Evolutionary conservation across 2,329 filamentous ascomycete species (phyloP), one percentile per base, ranked within the genome.

Genomic region (Alternaria ethzedia): DNA sequence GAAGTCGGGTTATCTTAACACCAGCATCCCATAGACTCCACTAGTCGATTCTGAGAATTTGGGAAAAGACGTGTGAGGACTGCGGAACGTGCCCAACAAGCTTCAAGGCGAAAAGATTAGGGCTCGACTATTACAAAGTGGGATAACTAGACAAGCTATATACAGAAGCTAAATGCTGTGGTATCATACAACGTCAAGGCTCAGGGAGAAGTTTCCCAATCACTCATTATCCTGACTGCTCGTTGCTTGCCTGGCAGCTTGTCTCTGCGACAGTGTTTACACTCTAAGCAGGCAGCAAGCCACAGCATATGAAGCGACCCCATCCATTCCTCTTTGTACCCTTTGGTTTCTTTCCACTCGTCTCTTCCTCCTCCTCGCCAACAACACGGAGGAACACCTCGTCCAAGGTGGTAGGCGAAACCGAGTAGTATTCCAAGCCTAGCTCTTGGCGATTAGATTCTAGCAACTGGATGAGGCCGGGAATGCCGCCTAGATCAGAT

Each of bases 321-420:
- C 56, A 46, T 11, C n/a, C n/a, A 11, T 17, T 23, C 32, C 61
- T 32, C 28, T 61, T 51, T 43, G 50, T 62, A 25, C 45, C 11
- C 25, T 20, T 32, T 61, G 21, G 47, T 51, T 66, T 64, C 59
- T 67, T 68, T 60, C 57, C 63, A n/a, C 20, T 49, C 7, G 20
- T 64, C 26, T 73, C 73, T 17, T 78, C 94, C 77, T 79, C 94
- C 77, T 89, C 84, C 78, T 89, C 87, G 2, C 90, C 90, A 0
- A 97, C 93, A 75, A 97, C 96, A 25, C 86, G 87, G 77, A 97
- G 80, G 80, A 97, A 97, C 0, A 97, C 94, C 79, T 97, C 92
- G 76, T 97, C 94, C 45, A 97, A 82, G 15, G 93, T 96, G 17
- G 93, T 96, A 23, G 93, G 92, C 61, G 88, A 91, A 68, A 97